Percentiles rank a stretch among this genome's conserved stretches.
These are phyloP conservation scores for Cupressus sempervirens DNA, from an alignment of 75 land plant genomes.

Conservation along the genomic window DNA sequence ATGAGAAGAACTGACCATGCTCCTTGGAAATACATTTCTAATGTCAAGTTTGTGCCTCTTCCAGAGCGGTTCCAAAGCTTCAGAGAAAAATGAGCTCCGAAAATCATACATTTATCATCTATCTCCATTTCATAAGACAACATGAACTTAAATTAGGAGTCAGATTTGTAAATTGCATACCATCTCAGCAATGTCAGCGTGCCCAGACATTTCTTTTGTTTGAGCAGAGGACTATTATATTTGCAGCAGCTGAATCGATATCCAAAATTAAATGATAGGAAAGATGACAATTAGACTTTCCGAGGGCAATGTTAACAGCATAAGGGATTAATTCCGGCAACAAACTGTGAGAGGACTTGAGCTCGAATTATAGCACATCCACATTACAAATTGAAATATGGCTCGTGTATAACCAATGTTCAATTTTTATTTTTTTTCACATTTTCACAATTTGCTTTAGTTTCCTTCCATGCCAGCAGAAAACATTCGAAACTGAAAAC, in stretches of 20 bases:
- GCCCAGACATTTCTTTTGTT: neutral
- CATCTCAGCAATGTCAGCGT: neutral
- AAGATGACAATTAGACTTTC: neutral
- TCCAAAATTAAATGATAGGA: neutral
- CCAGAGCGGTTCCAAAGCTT: too few relatives aligned
- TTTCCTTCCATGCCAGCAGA: too few relatives aligned
- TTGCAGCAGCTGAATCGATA: neutral
- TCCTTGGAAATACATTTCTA: too few relatives aligned
- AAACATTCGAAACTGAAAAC: neutral
- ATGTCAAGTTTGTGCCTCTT: too few relatives aligned
- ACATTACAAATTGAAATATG: neutral
- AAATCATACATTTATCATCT: neutral
- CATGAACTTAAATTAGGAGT: neutral
- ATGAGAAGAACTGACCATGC: too few relatives aligned
- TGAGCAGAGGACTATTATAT: neutral
- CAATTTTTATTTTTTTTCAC: too few relatives aligned
- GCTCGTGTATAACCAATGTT: neutral
- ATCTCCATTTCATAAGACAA: neutral
- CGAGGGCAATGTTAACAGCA: neutral
- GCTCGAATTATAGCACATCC: neutral
- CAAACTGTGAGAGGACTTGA: neutral
- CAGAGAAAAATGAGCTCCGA: neutral
- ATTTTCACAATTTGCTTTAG: too few relatives aligned
- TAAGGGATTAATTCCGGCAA: neutral
- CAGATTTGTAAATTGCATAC: neutral